Conservation (phyloP, 257 asterid genomes). For the Jasminum sambac region DNA sequence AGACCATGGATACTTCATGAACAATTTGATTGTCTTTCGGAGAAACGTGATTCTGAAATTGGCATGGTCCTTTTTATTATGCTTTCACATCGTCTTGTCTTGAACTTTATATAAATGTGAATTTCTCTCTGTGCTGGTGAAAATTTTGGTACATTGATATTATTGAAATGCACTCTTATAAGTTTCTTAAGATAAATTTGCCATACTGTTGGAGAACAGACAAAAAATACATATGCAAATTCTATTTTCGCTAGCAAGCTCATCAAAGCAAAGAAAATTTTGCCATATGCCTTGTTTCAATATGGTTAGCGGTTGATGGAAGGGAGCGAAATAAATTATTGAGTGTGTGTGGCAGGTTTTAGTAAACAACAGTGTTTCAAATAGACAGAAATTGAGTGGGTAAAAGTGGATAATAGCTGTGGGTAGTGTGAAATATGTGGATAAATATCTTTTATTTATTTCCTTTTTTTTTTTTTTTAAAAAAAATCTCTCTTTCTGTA, state of each 20-base stretch:
- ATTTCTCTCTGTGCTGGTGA: constrained; percentile 11
- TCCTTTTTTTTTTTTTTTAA: too few relatives aligned
- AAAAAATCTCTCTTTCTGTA: neutral
- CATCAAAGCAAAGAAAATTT: neutral
- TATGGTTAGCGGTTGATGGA: neutral
- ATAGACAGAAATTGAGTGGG: too few relatives aligned
- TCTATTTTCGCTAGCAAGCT: neutral
- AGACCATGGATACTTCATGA: constrained; percentile 56
- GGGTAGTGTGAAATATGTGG: too few relatives aligned
- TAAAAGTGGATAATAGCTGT: too few relatives aligned
- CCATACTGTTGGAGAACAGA: constrained; percentile 7
- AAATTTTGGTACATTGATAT: neutral
- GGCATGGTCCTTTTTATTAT: constrained; percentile 40
- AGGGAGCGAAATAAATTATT: neutral
- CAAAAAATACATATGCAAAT: neutral
- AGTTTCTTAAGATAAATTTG: neutral
- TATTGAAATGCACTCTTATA: constrained; percentile 6
- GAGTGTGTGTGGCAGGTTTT: neutral
- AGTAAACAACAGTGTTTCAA: neutral
- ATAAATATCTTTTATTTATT: too few relatives aligned
- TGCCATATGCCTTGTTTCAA: neutral
- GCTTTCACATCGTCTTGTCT: constrained; percentile 14
- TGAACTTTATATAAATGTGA: constrained; percentile 13
- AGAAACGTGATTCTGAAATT: constrained; percentile 36
- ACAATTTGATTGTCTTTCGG: constrained; percentile 24